These are phyloP conservation scores for Eustoma russellianum DNA, from an alignment of 257 asterid species.

Conservation along the genomic window DNA sequence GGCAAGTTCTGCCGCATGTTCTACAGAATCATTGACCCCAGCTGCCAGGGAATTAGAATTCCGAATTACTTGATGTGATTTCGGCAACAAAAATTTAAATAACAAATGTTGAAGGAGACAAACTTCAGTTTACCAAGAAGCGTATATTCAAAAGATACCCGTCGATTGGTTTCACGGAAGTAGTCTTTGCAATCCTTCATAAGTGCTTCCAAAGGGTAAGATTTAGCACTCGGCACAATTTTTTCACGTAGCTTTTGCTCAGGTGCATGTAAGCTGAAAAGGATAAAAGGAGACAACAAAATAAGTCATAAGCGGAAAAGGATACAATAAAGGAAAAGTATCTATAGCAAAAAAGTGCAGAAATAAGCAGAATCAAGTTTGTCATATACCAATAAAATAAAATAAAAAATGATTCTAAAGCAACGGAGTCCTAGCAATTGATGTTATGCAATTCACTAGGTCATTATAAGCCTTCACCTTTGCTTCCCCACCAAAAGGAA, in stretches of 20 bases:
- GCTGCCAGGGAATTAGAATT: slow-evolving; percentile 36
- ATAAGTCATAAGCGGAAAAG: not conserved
- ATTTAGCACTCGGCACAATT: slow-evolving; percentile 90
- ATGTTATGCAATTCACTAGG: too few species aligned
- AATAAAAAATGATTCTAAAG: too few species aligned
- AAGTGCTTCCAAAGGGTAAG: slow-evolving; percentile 83
- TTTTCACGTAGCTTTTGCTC: slow-evolving; percentile 82
- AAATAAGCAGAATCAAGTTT: too few species aligned
- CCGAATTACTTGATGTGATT: not conserved
- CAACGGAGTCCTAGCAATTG: too few species aligned
- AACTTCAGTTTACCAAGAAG: slow-evolving; percentile 50
- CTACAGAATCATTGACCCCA: slow-evolving; percentile 69
- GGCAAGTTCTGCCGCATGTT: slow-evolving; percentile 73
- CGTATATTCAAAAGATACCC: slow-evolving; percentile 90
- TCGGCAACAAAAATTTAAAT: slow-evolving; percentile 1
- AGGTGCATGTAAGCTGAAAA: slow-evolving; percentile 81
- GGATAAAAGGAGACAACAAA: slow-evolving; percentile 13
- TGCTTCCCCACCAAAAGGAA: too few species aligned
- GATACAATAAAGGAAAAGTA: too few species aligned
- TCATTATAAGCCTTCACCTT: too few species aligned
- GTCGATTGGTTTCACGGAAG: slow-evolving; percentile 66
- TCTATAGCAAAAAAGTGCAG: too few species aligned
- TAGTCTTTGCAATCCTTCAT: slow-evolving; percentile 95
- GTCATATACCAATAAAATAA: too few species aligned
- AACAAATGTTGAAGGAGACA: slow-evolving; percentile 10